Conservation (phyloP, 805 yeast species). For the Lachancea sp. region DNA sequence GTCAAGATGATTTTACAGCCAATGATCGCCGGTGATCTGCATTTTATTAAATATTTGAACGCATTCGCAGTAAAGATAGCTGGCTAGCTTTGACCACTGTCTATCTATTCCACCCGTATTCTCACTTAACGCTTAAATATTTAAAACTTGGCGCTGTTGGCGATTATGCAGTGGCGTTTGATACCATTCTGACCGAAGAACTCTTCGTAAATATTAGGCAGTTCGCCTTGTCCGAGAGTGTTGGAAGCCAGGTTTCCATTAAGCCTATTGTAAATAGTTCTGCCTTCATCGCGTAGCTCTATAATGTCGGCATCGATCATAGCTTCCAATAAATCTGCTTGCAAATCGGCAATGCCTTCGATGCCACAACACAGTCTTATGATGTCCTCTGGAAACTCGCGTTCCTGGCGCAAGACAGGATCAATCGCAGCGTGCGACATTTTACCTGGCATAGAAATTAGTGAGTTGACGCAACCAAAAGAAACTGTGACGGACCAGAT, state of each 20-base stretch:
- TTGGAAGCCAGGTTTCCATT: conserved; percentile 19
- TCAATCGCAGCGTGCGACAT: conserved; percentile 98
- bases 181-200: conserved; percentile 15
- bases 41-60: too few relatives aligned
- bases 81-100: too few relatives aligned
- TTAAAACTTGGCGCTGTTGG: conserved; percentile 7
- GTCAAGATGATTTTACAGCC: too few relatives aligned
- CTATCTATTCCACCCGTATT: too few relatives aligned
- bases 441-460: conserved; percentile 88
- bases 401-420: conserved; percentile 74
- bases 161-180: conserved; percentile 1
- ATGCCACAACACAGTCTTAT: conserved; percentile 89
- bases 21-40: too few relatives aligned
- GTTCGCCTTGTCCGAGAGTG: conserved; percentile 16
- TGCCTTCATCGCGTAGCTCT: conserved; percentile 28
- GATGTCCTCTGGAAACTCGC: conserved; percentile 89
- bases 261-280: conserved; percentile 19
- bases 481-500: conserved; percentile 87
- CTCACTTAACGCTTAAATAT: too few relatives aligned
- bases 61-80: too few relatives aligned
- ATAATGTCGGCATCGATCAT: conserved; percentile 58
- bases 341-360: conserved; percentile 73
- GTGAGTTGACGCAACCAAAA: conserved; percentile 89
- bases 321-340: conserved; percentile 72
- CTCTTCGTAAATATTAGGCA: conserved; percentile 21